Evolutionary conservation across 805 yeast species (phyloP).

Genomic region (Candida insectalens): DNA sequence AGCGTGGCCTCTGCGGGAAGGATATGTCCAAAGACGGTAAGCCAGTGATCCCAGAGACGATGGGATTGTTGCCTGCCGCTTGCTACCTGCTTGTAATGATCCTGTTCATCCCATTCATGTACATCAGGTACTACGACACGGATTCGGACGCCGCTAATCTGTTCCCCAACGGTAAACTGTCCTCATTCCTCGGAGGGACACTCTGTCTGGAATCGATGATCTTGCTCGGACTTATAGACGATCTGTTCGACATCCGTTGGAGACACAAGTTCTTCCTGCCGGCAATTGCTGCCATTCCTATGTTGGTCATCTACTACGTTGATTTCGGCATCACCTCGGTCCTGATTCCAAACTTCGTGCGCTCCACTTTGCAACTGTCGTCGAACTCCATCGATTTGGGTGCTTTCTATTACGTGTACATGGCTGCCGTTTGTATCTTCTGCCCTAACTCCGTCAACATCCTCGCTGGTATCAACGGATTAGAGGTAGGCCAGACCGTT

Average conservation of each 20-base stretch:
- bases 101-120: conserved; percentile 79
- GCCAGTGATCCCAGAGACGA: conserved; percentile 78
- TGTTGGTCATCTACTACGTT: conserved; percentile 82
- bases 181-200: conserved; percentile 79
- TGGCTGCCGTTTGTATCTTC: conserved; percentile 87
- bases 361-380: conserved; percentile 28
- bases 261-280: conserved; percentile 94
- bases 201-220: conserved; percentile 78
- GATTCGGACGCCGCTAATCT: conserved; percentile 9
- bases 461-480: conserved; percentile 91
- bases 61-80: conserved; percentile 84
- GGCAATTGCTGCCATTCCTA: conserved; percentile 87
- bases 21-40: conserved; percentile 71
- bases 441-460: conserved; percentile 95
- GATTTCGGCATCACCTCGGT: conserved; percentile 91
- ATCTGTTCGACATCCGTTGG: conserved; percentile 94
- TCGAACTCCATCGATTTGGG: conserved; percentile 62
- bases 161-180: conserved; percentile 75
- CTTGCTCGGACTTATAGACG: conserved; percentile 84
- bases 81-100: conserved; percentile 76
- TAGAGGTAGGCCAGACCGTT: conserved; percentile 92
- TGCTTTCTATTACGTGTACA: conserved; percentile 69
- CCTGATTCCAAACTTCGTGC: conserved; percentile 65
- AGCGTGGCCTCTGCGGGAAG: conserved; percentile 75
- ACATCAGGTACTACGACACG: conserved; percentile 58